Percentiles rank a stretch among this genome's conserved stretches.
These are phyloP conservation scores for Hanseniaspora gamundiae DNA, from an alignment of 1,139 yeast genomes.

Conservation along the genomic window DNA sequence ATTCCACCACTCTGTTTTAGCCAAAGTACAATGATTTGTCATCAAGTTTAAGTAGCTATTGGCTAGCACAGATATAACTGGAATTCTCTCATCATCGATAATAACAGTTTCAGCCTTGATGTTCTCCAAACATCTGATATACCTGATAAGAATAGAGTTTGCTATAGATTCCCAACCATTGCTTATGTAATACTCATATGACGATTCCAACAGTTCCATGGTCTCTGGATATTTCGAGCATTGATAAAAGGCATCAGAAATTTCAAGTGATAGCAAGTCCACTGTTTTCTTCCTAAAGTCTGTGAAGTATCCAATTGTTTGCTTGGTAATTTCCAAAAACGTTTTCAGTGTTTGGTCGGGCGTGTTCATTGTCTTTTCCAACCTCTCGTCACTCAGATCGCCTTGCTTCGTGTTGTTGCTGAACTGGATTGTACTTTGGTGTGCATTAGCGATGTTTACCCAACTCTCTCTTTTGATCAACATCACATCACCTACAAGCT, in stretches of 20 bases:
- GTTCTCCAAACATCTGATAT: conserved; percentile 54
- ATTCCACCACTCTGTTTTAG: conserved; percentile 19
- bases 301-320: conserved; percentile 14
- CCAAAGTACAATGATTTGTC: conserved; percentile 12
- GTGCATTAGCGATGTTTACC: conserved; percentile 18
- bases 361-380: conserved; percentile 13
- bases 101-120: conserved; percentile 19
- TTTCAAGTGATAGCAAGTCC: conserved; percentile 68
- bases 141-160: conserved; percentile 47
- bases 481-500: conserved; percentile 17
- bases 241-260: conserved; percentile 60
- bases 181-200: conserved; percentile 53
- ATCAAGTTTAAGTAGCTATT: conserved; percentile 21
- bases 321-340: conserved; percentile 16
- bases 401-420: conserved; percentile 4
- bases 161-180: conserved; percentile 74
- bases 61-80: conserved; percentile 17
- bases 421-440: conserved; percentile 11
- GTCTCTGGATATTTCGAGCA: conserved; percentile 48
- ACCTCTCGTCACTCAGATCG: no score
- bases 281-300: conserved; percentile 41
- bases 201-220: conserved; percentile 46
- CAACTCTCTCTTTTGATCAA: conserved; percentile 20
- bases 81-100: conserved; percentile 19
- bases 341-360: conserved; percentile 25